Conservation (phyloP, 106 monocot species). For the Phalaenopsis equestris region DNA sequence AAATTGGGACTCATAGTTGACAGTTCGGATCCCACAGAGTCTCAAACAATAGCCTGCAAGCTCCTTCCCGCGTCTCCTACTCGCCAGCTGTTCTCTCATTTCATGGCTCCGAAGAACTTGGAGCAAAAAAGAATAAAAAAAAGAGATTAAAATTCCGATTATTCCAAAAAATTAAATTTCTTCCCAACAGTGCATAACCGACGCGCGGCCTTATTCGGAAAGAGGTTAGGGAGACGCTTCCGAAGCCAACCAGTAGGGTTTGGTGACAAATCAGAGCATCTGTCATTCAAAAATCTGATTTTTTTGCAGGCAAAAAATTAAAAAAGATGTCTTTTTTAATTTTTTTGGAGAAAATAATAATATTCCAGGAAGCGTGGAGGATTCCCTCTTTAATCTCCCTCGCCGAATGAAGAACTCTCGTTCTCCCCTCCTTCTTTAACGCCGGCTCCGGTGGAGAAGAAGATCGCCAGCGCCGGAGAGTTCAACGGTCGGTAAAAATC, state of each 20-base stretch:
- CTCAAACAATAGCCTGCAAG: too few species aligned
- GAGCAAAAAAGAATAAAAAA: too few species aligned
- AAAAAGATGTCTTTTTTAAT: not conserved
- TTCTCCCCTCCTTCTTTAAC: not conserved
- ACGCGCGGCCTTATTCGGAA: not conserved
- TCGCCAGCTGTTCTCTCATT: too few species aligned
- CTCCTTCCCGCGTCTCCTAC: too few species aligned
- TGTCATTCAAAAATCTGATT: too few species aligned
- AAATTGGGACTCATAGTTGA: too few species aligned
- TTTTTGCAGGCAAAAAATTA: not conserved
- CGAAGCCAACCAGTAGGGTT: not conserved
- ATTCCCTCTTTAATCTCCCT: conserved; percentile 32
- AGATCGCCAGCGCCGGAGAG: conserved; percentile 9
- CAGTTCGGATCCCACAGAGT: too few species aligned
- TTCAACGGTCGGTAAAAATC: not conserved
- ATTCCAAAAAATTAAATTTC: too few species aligned
- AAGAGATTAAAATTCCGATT: too few species aligned
- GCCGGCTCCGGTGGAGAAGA: not conserved
- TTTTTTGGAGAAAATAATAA: not conserved
- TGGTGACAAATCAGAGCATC: not conserved
- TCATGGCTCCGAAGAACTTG: too few species aligned
- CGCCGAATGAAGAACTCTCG: not conserved
- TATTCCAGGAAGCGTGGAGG: conserved; percentile 14
- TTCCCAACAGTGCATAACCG: not conserved
- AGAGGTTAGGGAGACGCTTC: not conserved